These are phyloP conservation scores for Eucalyptus urophylla DNA, from an alignment of 345 rosid species.

Conservation along the genomic window DNA sequence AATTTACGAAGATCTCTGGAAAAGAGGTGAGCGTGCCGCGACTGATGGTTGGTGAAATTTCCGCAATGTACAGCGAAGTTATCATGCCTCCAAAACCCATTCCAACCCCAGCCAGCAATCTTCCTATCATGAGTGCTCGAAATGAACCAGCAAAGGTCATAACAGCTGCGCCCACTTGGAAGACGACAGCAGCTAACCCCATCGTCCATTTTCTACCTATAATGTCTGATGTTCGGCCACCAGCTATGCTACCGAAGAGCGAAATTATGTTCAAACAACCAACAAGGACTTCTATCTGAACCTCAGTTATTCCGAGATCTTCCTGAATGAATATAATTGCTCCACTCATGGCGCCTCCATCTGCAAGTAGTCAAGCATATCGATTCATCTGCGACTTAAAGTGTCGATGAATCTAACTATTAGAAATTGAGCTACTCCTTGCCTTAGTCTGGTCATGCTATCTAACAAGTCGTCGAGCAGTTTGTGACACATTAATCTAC, in stretches of 20 bases:
- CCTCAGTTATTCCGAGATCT: constrained; percentile 66
- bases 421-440: neutral
- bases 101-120: constrained; percentile 71
- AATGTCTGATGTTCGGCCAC: constrained; percentile 71
- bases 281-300: constrained; percentile 68
- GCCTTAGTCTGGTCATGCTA: neutral
- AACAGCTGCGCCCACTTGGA: constrained; percentile 57
- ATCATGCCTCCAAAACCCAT: constrained; percentile 81
- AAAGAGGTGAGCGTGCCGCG: constrained; percentile 79
- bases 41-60: constrained; percentile 53
- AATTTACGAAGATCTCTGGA: constrained; percentile 74
- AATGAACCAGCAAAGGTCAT: constrained; percentile 79
- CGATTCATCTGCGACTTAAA: rapidly evolving
- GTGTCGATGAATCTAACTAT: neutral
- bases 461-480: neutral
- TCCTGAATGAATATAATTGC: constrained; percentile 81
- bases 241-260: constrained; percentile 74
- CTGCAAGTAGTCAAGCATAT: constrained; percentile 21
- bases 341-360: constrained; percentile 96
- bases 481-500: neutral
- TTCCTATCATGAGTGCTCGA: constrained; percentile 51
- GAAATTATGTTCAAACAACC: constrained; percentile 73
- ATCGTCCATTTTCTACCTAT: constrained; percentile 92
- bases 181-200: constrained; percentile 74
- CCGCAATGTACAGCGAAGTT: constrained; percentile 75